Conservation (phyloP, 208 protist species). For the Naegleria lovaniensis region DNA sequence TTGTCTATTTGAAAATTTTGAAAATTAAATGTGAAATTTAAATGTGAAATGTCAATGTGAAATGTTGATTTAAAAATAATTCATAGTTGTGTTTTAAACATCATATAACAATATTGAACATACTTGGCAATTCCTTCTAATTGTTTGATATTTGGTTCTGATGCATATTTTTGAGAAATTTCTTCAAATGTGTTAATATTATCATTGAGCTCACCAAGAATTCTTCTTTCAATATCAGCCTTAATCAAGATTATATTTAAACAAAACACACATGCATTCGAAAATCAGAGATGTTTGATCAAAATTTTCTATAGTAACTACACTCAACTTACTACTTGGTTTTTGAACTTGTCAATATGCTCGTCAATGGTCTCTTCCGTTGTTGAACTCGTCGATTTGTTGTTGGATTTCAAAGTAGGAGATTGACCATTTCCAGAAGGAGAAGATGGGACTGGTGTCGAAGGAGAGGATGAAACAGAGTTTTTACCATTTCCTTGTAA, state of each 20-base stretch:
- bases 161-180: background rate
- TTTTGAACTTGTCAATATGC: background rate
- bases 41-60: no score
- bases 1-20: background rate
- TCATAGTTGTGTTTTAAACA: no score
- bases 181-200: background rate
- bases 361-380: background rate
- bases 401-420: no score
- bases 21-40: no score
- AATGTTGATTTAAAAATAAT: no score
- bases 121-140: background rate
- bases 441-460: no score
- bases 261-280: no score
- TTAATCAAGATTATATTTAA: no score
- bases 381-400: no score
- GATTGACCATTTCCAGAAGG: no score
- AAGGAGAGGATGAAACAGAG: background rate
- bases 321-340: background rate
- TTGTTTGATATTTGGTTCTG: background rate
- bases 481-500: background rate
- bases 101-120: background rate
- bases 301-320: no score
- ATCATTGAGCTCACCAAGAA: background rate
- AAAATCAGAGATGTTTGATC: no score
- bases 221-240: background rate